Conservation (phyloP, 352 stramenopile genomes). For the Aphanomyces invadans region DNA sequence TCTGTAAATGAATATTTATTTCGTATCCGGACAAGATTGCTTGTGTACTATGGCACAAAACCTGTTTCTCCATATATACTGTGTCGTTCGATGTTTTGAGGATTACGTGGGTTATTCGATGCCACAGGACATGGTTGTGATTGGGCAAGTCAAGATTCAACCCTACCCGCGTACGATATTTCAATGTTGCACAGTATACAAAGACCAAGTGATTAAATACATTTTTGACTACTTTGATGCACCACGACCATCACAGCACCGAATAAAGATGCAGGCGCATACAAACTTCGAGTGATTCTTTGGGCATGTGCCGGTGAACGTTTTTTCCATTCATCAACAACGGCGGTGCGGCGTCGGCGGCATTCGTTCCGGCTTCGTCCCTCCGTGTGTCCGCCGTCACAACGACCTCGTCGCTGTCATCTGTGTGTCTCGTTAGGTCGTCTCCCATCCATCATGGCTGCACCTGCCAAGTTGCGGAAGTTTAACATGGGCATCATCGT, state of each 20-base stretch:
- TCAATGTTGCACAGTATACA: no score
- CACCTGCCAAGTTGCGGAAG: background rate
- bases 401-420: no score
- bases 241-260: no score
- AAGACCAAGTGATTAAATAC: background rate
- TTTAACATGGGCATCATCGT: slow-evolving; percentile 37
- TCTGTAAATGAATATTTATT: slow-evolving; percentile 2
- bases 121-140: background rate
- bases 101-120: no score
- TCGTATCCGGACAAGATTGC: no score
- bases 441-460: no score
- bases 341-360: background rate
- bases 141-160: slow-evolving; percentile 9
- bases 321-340: background rate
- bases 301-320: background rate
- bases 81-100: no score
- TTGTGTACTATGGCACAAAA: no score
- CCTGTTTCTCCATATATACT: no score
- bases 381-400: no score
- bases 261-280: background rate
- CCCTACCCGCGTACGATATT: background rate
- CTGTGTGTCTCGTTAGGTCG: no score
- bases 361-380: background rate
- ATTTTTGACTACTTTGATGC: background rate
- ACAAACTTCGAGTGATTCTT: slow-evolving; percentile 6